Conservation (phyloP, 176 grass and related monocot species). For the Pharus latifolius region DNA sequence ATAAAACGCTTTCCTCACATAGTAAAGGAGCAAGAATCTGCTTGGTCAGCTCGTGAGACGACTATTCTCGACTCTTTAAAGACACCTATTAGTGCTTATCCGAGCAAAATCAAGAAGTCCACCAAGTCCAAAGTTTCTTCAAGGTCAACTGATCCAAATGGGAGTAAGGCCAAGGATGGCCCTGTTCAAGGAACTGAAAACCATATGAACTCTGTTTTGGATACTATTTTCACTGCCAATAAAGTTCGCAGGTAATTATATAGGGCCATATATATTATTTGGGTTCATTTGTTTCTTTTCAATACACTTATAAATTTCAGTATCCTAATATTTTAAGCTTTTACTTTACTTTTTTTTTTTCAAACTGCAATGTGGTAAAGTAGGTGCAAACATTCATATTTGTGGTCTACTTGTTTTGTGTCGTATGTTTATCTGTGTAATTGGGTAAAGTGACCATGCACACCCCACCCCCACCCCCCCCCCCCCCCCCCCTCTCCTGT, state of each 20-base stretch:
- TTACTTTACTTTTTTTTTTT: not conserved
- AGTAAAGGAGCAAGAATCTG: conserved; percentile 44
- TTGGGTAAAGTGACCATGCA: not conserved
- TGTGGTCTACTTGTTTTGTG: not conserved
- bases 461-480: too few relatives aligned
- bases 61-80: not conserved
- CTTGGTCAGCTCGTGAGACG: conserved; percentile 31
- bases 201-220: conserved; percentile 21
- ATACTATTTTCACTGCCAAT: conserved; percentile 34
- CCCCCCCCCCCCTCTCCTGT: too few relatives aligned
- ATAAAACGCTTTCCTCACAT: conserved; percentile 40
- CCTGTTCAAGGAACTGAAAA: conserved; percentile 24
- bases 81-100: not conserved
- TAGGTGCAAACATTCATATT: not conserved
- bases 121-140: not conserved
- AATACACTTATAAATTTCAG: not conserved
- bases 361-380: not conserved
- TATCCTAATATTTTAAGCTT: not conserved
- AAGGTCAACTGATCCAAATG: conserved; percentile 18
- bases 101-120: conserved; percentile 20
- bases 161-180: conserved; percentile 17
- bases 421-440: not conserved
- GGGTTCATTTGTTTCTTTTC: not conserved
- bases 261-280: not conserved
- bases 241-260: conserved; percentile 53